Evolutionary conservation across 73 alveolate genomes (phyloP).

Genomic region (Uronychia setigera): DNA sequence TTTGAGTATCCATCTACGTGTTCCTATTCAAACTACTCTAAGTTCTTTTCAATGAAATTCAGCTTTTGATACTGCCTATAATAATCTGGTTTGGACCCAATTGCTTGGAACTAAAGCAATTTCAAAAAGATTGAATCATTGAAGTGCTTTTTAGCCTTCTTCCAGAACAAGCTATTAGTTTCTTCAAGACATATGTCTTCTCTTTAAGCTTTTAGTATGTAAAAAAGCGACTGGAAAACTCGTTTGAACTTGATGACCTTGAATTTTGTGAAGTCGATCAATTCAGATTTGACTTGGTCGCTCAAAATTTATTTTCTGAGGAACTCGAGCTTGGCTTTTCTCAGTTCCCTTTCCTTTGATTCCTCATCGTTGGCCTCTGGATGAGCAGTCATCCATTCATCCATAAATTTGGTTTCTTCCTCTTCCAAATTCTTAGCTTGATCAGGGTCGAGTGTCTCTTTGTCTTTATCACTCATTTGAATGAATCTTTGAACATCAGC

Average conservation of each 20-base stretch:
- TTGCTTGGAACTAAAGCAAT: constrained; percentile 57
- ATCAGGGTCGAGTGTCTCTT: constrained; percentile 51
- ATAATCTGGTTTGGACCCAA: constrained; percentile 77
- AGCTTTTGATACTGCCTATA: constrained; percentile 42
- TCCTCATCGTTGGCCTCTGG: constrained; percentile 81
- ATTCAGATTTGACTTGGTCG: constrained; percentile 6
- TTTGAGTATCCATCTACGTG: constrained; percentile 73
- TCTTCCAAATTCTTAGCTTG: constrained; percentile 16
- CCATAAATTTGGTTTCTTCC: constrained; percentile 3
- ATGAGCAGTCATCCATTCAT: constrained; percentile 49
- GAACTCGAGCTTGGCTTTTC: constrained; percentile 64
- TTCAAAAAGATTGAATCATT: constrained; percentile 58
- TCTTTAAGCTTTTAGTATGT: constrained; percentile 52
- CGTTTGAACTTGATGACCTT: constrained; percentile 70
- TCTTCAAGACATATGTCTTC: constrained; percentile 70
- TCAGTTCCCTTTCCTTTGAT: constrained; percentile 62
- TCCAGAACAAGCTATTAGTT: constrained; percentile 88
- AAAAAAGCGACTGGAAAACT: constrained; percentile 68
- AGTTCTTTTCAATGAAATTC: constrained; percentile 64
- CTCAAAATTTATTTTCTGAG: constrained; percentile 38
- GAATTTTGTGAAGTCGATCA: constrained; percentile 46
- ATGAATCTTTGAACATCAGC: constrained; percentile 77
- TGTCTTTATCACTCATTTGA: constrained; percentile 64
- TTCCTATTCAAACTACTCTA: constrained; percentile 43
- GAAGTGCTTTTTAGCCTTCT: constrained; percentile 72